Evolutionary conservation across 176 grass and related monocot species (phyloP).

Genomic region (Hyparrhenia diplandra): DNA sequence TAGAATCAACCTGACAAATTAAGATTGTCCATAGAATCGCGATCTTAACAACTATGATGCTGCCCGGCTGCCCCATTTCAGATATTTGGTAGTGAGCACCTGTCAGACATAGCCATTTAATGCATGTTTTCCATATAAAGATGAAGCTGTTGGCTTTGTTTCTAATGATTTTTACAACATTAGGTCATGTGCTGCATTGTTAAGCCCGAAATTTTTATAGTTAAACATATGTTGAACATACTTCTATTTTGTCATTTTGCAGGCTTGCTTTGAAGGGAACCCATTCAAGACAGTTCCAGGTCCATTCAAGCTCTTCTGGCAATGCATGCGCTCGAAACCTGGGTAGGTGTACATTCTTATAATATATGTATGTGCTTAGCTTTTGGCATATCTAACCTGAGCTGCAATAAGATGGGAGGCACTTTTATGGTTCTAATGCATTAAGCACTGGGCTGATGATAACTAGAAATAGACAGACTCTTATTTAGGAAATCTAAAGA

Average conservation of each 20-base stretch:
- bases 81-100: neutral
- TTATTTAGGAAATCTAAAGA: neutral
- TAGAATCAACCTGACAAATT: no score
- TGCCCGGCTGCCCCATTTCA: neutral
- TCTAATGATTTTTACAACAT: neutral
- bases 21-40: no score
- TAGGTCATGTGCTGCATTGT: neutral
- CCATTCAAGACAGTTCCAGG: constrained; percentile 90
- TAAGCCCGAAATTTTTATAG: neutral
- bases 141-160: neutral
- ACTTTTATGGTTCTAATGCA: neutral
- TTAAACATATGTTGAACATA: constrained; percentile 2
- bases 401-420: neutral
- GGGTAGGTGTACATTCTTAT: constrained; percentile 33
- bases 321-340: constrained; percentile 81
- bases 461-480: neutral
- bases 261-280: constrained; percentile 98
- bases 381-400: neutral
- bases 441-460: neutral
- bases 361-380: neutral
- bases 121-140: neutral
- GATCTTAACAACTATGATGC: neutral
- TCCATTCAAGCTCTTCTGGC: constrained; percentile 87
- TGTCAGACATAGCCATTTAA: neutral
- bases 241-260: constrained; percentile 7